Percentiles rank a stretch among this genome's conserved stretches.
These are phyloP conservation scores for Rhizophagus prolifer DNA, from an alignment of 192 early-diverging fungal genomes.

Conservation along the genomic window DNA sequence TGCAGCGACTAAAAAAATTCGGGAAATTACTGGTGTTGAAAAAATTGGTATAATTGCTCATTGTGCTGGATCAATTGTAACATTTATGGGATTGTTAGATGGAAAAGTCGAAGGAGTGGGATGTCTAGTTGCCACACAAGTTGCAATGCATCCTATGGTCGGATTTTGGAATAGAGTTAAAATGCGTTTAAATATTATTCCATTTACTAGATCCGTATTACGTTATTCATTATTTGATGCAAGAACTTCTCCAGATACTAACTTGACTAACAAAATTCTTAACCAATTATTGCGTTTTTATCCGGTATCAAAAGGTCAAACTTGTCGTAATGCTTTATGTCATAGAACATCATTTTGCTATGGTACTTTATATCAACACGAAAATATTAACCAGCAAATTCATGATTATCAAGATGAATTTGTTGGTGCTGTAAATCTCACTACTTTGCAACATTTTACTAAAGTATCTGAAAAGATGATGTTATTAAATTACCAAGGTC, in stretches of 20 bases:
- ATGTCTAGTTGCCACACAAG: constrained; percentile 36
- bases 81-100: constrained; percentile 44
- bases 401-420: constrained; percentile 41
- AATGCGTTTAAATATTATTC: background rate
- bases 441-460: constrained; percentile 33
- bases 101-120: constrained; percentile 45
- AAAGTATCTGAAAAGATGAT: constrained; percentile 28
- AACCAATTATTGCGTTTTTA: constrained; percentile 37
- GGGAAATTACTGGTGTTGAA: constrained; percentile 35
- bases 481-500: constrained; percentile 25
- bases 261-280: constrained; percentile 32
- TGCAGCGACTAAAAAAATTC: constrained; percentile 39
- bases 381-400: constrained; percentile 40
- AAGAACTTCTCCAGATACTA: constrained; percentile 27
- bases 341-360: constrained; percentile 40
- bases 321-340: constrained; percentile 39
- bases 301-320: constrained; percentile 37
- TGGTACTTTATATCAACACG: constrained; percentile 39
- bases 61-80: constrained; percentile 40
- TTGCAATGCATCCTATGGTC: constrained; percentile 20
- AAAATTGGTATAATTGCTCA: constrained; percentile 46
- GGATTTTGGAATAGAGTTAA: constrained; percentile 9
- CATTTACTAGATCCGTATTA: background rate
- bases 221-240: constrained; percentile 12
- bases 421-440: constrained; percentile 37